Percentiles rank a stretch among this genome's conserved stretches.
Evolutionary conservation across 2,329 filamentous ascomycete genomes (phyloP).

Genomic region (Lecanoromycetidae sp.): DNA sequence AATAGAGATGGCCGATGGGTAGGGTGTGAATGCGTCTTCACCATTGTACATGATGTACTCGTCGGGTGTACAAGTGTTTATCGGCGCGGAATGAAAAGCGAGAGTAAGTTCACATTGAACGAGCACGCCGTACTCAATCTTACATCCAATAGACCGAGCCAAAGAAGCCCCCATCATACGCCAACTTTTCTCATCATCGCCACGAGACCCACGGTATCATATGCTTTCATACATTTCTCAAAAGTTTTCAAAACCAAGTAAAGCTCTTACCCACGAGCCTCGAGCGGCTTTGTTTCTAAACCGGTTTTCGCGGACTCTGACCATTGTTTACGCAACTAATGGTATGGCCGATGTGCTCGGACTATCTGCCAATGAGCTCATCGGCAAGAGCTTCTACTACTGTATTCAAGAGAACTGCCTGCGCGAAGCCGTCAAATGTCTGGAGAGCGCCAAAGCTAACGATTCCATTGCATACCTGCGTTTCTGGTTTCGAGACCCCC

Average conservation of each 20-base stretch:
- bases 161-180: constrained; percentile 66
- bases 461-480: constrained; percentile 83
- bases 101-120: too few relatives aligned
- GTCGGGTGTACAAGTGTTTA: constrained; percentile 77
- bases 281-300: constrained; percentile 77
- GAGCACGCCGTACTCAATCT: background rate
- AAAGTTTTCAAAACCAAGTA: constrained; percentile 50
- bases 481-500: constrained; percentile 70
- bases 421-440: constrained; percentile 60
- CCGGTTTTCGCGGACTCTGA: constrained; percentile 68
- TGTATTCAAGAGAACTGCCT: constrained; percentile 71
- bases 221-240: constrained; percentile 77
- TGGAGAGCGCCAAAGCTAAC: constrained; percentile 79
- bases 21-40: constrained; percentile 79
- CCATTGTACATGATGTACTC: constrained; percentile 75
- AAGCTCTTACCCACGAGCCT: constrained; percentile 57
- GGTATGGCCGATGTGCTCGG: constrained; percentile 66
- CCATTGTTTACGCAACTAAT: constrained; percentile 76
- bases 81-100: constrained; percentile 52
- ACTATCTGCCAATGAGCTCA: constrained; percentile 54
- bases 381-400: constrained; percentile 73
- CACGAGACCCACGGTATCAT: constrained; percentile 72
- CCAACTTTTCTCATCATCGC: constrained; percentile 68
- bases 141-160: constrained; percentile 49
- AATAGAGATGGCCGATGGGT: constrained; percentile 60